Evolutionary conservation across 148 eudicot species (phyloP).

Genomic region (Chenopodium album): DNA sequence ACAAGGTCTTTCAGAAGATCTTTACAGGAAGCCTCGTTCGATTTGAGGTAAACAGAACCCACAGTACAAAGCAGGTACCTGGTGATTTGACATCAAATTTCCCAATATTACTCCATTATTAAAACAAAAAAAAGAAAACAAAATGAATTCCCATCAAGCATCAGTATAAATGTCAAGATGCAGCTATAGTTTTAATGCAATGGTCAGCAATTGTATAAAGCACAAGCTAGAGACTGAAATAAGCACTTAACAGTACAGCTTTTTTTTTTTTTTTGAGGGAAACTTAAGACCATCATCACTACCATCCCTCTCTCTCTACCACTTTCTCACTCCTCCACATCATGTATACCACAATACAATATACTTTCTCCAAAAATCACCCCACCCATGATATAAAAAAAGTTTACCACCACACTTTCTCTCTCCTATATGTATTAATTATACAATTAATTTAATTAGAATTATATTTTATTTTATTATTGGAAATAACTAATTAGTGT

Average conservation of each 20-base stretch:
- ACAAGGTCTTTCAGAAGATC: slow-evolving; percentile 94
- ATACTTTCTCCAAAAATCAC: no score
- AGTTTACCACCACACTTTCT: no score
- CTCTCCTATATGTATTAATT: no score
- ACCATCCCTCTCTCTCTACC: no score
- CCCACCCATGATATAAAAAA: no score
- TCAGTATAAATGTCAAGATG: not conserved
- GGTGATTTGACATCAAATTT: slow-evolving; percentile 20
- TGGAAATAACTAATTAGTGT: no score
- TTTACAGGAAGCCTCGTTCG: slow-evolving; percentile 85
- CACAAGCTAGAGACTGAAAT: not conserved
- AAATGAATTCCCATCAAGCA: not conserved
- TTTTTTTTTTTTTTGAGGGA: no score
- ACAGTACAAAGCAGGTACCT: slow-evolving; percentile 98
- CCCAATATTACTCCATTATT: not conserved
- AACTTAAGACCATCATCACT: not conserved
- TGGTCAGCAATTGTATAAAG: not conserved
- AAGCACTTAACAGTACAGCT: not conserved
- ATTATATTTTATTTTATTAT: no score
- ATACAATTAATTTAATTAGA: no score
- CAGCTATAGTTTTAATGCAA: not conserved
- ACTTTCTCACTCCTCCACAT: no score
- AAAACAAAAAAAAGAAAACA: not conserved
- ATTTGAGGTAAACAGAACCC: slow-evolving; percentile 89
- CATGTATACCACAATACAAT: no score